Percentiles rank a stretch among this genome's conserved stretches.
Evolutionary conservation across 2,329 filamentous ascomycete genomes (phyloP).

Genomic region (Helotiales sp.): DNA sequence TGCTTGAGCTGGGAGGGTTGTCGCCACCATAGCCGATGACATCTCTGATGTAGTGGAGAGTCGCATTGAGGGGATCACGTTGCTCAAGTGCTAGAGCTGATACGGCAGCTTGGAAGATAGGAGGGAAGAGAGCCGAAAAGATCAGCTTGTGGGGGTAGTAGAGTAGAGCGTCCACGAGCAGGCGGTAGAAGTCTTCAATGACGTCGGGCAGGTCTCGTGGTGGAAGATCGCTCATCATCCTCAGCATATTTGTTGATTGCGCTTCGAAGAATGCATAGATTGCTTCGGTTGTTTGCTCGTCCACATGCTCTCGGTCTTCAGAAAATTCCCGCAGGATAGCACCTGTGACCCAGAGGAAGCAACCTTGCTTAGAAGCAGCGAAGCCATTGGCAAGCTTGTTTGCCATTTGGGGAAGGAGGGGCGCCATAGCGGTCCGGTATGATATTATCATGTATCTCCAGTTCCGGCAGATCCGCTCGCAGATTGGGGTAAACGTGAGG

Average conservation of each 20-base stretch:
- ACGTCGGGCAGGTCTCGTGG: constrained; percentile 60
- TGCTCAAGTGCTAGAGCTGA: constrained; percentile 88
- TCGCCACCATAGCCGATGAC: constrained; percentile 84
- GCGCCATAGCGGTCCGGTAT: constrained; percentile 85
- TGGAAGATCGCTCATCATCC: constrained; percentile 82
- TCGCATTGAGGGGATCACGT: constrained; percentile 85
- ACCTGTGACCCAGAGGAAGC: constrained; percentile 97
- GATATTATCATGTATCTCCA: constrained; percentile 98
- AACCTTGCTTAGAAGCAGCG: constrained; percentile 82
- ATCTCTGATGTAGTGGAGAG: constrained; percentile 90
- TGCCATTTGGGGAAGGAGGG: constrained; percentile 80
- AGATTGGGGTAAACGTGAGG: constrained; percentile 80
- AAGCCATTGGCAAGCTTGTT: constrained; percentile 88
- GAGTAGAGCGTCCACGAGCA: constrained; percentile 86
- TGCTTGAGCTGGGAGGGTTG: constrained; percentile 64
- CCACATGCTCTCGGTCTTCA: constrained; percentile 82
- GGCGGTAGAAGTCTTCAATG: constrained; percentile 78
- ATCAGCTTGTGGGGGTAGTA: constrained; percentile 89
- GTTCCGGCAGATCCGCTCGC: constrained; percentile 90
- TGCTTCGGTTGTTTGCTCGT: constrained; percentile 76
- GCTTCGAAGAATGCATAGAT: constrained; percentile 96
- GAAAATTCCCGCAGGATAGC: constrained; percentile 95
- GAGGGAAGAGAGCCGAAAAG: constrained; percentile 72
- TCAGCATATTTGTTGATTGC: constrained; percentile 86
- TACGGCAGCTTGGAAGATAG: constrained; percentile 84